Evolutionary conservation across 176 grass and related monocot species (phyloP).

Genomic region (Carex littledalei): DNA sequence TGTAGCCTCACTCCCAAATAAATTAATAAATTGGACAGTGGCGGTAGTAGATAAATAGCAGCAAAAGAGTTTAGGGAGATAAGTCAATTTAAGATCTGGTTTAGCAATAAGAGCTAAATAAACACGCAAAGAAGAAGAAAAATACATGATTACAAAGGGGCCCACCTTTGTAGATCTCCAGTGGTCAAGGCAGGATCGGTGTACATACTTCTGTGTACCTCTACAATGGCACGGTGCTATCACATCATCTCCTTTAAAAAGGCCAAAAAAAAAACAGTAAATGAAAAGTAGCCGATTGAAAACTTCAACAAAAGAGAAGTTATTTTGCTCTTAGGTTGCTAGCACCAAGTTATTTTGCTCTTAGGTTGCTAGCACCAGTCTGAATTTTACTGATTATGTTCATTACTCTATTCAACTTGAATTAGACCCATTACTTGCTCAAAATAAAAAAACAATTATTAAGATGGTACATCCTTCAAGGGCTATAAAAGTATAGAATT

Average conservation of each 20-base stretch:
- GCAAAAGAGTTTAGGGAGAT: background rate
- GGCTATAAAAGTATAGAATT: background rate
- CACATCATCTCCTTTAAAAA: conserved; percentile 61
- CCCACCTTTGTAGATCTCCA: conserved; percentile 95
- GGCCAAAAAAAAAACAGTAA: background rate
- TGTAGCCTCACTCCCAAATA: background rate
- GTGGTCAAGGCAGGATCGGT: conserved; percentile 87
- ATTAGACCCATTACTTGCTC: background rate
- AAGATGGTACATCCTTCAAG: background rate
- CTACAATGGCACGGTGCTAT: conserved; percentile 92
- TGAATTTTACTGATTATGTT: too few relatives aligned
- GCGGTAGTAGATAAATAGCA: background rate
- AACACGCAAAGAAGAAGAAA: background rate
- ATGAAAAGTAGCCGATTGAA: background rate
- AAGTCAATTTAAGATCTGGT: background rate
- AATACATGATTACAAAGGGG: background rate
- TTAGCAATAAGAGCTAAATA: background rate
- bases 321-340: too few relatives aligned
- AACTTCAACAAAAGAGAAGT: background rate
- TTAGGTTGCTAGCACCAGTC: too few relatives aligned
- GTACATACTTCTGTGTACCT: conserved; percentile 96
- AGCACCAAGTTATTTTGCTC: too few relatives aligned
- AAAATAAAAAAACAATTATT: background rate
- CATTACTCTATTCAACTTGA: conserved; percentile 1
- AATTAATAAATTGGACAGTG: background rate